Evolutionary conservation across 139 green algal genomes (phyloP).

Genomic region (Dunaliella sp.): DNA sequence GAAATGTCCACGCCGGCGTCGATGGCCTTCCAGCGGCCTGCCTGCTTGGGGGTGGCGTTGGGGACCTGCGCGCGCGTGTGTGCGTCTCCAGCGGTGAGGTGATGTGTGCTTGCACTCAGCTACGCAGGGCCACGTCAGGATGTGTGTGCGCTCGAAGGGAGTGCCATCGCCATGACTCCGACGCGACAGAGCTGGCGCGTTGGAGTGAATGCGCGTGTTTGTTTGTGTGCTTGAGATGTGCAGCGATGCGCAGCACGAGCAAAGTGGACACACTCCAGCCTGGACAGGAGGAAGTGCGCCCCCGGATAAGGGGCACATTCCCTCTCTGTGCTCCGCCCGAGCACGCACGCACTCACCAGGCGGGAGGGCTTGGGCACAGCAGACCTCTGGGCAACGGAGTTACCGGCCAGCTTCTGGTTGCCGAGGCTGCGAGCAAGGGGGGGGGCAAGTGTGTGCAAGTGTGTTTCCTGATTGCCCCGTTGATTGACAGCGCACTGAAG

Average conservation of each 20-base stretch:
- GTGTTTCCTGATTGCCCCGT: not conserved
- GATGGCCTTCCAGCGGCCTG: conserved; percentile 82
- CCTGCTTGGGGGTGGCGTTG: conserved; percentile 21
- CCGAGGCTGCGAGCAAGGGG: not conserved
- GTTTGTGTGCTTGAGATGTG: too few species aligned
- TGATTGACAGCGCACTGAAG: not conserved
- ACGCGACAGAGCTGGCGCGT: too few species aligned
- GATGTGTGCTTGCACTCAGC: not conserved
- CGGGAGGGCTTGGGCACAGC: not conserved
- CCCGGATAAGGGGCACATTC: too few species aligned
- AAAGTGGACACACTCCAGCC: too few species aligned
- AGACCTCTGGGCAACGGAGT: not conserved
- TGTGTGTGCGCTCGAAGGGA: too few species aligned
- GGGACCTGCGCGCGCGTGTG: not conserved
- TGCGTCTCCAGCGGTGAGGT: not conserved
- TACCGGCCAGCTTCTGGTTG: not conserved
- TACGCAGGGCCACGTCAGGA: too few species aligned
- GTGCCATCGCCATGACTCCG: too few species aligned
- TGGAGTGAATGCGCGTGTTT: too few species aligned
- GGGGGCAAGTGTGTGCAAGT: not conserved
- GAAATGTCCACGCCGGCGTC: conserved; percentile 84
- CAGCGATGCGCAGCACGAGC: too few species aligned
- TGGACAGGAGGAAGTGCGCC: too few species aligned
- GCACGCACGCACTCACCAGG: not conserved
- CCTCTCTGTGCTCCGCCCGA: too few species aligned